Base-by-base conservation (phyloP, 208 protist genomes). In the Crithidia expoeki region DNA sequence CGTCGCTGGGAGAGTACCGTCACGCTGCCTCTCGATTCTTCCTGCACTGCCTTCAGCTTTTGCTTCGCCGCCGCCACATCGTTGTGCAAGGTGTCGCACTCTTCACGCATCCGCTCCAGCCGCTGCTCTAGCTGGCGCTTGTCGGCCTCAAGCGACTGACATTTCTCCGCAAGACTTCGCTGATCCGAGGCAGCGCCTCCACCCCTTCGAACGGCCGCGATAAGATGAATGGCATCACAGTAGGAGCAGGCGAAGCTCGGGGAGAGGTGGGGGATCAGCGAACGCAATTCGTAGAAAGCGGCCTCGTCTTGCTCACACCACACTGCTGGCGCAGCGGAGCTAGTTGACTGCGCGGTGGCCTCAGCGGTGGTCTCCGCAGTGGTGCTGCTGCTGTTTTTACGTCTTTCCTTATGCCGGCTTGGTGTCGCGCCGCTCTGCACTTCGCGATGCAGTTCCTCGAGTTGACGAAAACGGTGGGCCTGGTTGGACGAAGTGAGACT, bases 211-310 rank as follows among this genome's bases (percentile, higher is more conserved):
- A 96, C 86, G 19, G 86, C 87, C 0, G 77, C 73, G 25, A 92
- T 51, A 16, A 96, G 75, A 23, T 94, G 65, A 4, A 84, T 40
- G 0, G 83, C 74, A 53, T 96, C 92, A 14, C 68, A 63, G 68
- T 86, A 87, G 3, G 61, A 61, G 72, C 89, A 94, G 4, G 59
- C 36, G 51, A 96, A 94, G 12, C 50, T 47, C 12, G 89, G 81
- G 9, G 92, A 93, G 23, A 96, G 81, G 71, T 90, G 82, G 5
- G 92, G 87, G 14, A 94, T 88, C n/a, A 83, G 58, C 14, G 56
- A 42, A 19, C 85, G 81, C 33, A 96, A 74, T 51, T 94, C 86
- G 50, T 74, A 80, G 47, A 70, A 65, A 14, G 68, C 71, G 7
- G 56, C 70, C 59, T 66, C 75, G 30, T 59, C 71, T n/a, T 52